Evolutionary conservation across 202 grass and related monocot species (phyloP), one percentile per base, ranked within the genome.

Genomic region (Panicum virgatum): DNA sequence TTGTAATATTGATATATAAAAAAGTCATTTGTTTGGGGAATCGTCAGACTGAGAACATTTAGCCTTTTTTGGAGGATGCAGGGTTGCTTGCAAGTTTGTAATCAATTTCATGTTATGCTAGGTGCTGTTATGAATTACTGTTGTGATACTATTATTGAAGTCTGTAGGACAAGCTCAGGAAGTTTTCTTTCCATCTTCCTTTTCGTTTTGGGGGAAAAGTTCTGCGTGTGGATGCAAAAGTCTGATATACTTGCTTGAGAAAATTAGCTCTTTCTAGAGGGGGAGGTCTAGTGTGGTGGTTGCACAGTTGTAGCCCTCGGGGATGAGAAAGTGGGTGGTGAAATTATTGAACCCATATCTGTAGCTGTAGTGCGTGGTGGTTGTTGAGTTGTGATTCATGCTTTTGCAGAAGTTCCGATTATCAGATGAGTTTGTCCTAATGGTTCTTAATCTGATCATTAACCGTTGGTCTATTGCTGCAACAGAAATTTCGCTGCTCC

Each of bases 281-380:
- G 62, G 69, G 69, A 72, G 45, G 26, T 3, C 7, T 80, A 68
- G 75, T 37, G 68, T 38, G 66, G 83, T 86, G 74, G 75, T 83
- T 90, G 80, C 82, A 90, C 81, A 71, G 80, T 76, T 80, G 84
- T 83, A 90, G 75, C 60, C 79, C 73, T 82, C 66, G 69, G n/a
- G 73, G 23, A 39, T 72, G 73, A 84, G 47, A 90, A 83, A 78
- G 80, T 83, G 84, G 84, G 62, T 90, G 80, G 44, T 84, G 54
- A 76, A 77, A 90, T 87, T 90, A 90, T 87, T 90, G 80, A 70
- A 37, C 44, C 69, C 62, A 57, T 79, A 75, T 74, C 26, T 79
- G 15, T 72, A 32, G 57, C 25, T 62, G 5, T 68, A 63, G 61
- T 90, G 51, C 30, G 34, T 46, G 67, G 68, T 57, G 75, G 75